A percentile compares a stretch with the other conserved stretches of the same genome.
phyloP scores from a whole-genome alignment of 306 rosid species.

The Trichosanthes truncata region DNA sequence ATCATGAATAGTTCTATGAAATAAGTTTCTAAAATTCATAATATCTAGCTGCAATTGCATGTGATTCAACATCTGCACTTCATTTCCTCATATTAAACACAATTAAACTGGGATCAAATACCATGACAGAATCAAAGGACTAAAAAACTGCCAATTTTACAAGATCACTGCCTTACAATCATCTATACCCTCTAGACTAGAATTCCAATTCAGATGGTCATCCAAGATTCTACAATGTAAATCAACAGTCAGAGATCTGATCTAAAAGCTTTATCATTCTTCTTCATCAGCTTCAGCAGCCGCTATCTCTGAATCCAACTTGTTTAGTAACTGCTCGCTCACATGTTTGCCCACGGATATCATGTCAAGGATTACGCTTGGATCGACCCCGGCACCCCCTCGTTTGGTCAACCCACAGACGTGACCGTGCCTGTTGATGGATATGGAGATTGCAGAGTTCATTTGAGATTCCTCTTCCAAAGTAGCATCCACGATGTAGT shows the following conservation, averaged over 20 bases:
- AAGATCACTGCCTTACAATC: neutral
- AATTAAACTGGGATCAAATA: neutral
- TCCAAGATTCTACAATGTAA: neutral
- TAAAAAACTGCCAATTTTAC: neutral
- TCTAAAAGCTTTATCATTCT: conserved; percentile 1
- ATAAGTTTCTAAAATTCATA: neutral
- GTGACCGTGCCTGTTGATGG: conserved; percentile 54
- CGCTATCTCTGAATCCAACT: conserved; percentile 69
- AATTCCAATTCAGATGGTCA: neutral
- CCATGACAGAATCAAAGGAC: neutral
- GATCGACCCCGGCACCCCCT: conserved; percentile 73
- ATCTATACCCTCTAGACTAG: neutral
- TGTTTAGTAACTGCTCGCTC: conserved; percentile 56
- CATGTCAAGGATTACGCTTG: conserved; percentile 83
- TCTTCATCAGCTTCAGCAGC: conserved; percentile 69
- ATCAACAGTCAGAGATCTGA: neutral
- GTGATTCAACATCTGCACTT: neutral
- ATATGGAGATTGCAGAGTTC: conserved; percentile 75
- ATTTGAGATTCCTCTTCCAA: conserved; percentile 86
- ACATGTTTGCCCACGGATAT: conserved; percentile 64
- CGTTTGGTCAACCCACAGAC: conserved; percentile 74
- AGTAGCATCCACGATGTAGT: conserved; percentile 80
- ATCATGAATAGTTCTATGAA: neutral
- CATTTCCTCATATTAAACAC: neutral
- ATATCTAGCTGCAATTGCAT: neutral